These are phyloP conservation scores for Boechera divaricarpa DNA, from an alignment of 345 rosid species.

Conservation along the genomic window DNA sequence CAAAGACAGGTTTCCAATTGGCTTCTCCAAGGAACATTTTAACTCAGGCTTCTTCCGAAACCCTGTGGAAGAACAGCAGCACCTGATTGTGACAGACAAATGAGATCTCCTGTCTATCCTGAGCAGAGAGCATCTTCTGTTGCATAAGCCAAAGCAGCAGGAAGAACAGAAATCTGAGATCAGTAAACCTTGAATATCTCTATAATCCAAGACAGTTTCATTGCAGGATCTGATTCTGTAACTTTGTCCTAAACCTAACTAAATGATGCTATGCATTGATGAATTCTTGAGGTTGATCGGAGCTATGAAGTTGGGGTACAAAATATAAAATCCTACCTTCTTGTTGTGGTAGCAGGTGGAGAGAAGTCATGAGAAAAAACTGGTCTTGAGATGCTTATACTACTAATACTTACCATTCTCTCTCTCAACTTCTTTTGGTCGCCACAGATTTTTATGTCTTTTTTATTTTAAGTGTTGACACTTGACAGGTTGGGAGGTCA, in stretches of 20 bases:
- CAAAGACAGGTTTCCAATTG: conserved; percentile 41
- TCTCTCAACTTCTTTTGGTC: not conserved
- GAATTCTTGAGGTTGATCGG: not conserved
- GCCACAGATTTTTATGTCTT: not conserved
- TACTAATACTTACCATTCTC: not conserved
- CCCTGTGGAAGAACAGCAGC: conserved; percentile 43
- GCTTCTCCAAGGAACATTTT: conserved; percentile 55
- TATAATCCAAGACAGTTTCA: not conserved
- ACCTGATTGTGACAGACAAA: not conserved
- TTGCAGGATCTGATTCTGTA: conserved; percentile 13
- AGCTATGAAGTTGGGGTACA: not conserved
- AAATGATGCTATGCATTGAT: not conserved
- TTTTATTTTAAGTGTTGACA: not conserved
- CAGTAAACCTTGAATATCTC: not conserved
- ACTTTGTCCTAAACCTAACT: not conserved
- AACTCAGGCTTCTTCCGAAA: conserved; percentile 40
- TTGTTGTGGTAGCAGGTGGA: conserved; percentile 22
- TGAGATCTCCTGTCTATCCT: conserved; percentile 23
- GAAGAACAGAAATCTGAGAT: not conserved
- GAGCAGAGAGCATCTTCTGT: conserved; percentile 24
- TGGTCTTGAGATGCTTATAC: conserved; percentile 16
- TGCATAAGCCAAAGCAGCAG: not conserved
- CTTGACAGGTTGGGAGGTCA: not conserved
- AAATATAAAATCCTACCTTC: conserved; percentile 4
- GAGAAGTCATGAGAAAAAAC: conserved; percentile 20